Percentiles rank a stretch among this genome's conserved stretches.
phyloP scores from a whole-genome alignment of 768 basidiomycete genomes.

The Boletus insuetus region DNA sequence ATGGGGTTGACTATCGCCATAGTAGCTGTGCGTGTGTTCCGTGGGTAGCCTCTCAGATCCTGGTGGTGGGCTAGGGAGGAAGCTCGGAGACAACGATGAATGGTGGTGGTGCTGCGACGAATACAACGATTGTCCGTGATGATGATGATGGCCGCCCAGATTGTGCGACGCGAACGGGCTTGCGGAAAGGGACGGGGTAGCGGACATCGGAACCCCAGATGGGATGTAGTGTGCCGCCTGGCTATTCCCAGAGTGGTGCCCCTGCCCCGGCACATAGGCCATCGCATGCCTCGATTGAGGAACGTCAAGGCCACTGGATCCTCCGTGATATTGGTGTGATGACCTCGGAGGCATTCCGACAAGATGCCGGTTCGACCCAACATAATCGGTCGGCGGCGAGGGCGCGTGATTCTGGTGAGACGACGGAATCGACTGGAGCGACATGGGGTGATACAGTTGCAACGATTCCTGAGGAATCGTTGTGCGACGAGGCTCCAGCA shows the following conservation, averaged over 20 bases:
- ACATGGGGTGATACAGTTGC: constrained; percentile 78
- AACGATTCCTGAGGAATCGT: constrained; percentile 69
- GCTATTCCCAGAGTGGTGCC: constrained; percentile 41
- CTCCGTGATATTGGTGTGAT: constrained; percentile 29
- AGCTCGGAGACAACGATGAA: constrained; percentile 26
- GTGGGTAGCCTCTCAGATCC: constrained; percentile 29
- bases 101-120: constrained; percentile 33
- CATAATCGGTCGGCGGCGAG: constrained; percentile 39
- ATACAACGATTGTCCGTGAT: constrained; percentile 29
- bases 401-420: constrained; percentile 34
- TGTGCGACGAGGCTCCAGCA: constrained; percentile 50
- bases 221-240: constrained; percentile 31
- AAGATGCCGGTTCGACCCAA: constrained; percentile 43
- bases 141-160: constrained; percentile 26
- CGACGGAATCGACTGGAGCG: constrained; percentile 53
- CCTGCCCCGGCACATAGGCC: constrained; percentile 38
- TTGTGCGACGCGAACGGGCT: constrained; percentile 33
- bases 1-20: constrained; percentile 29
- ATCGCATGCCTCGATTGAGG: constrained; percentile 38
- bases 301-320: constrained; percentile 22
- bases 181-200: constrained; percentile 47
- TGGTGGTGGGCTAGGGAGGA: constrained; percentile 30
- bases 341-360: constrained; percentile 40
- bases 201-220: constrained; percentile 48
- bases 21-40: constrained; percentile 30